A percentile compares a stretch with the other conserved stretches of the same genome.
Evolutionary conservation across 1,284 basidiomycete species (phyloP).

Genomic region (Omphalotus olearius): DNA sequence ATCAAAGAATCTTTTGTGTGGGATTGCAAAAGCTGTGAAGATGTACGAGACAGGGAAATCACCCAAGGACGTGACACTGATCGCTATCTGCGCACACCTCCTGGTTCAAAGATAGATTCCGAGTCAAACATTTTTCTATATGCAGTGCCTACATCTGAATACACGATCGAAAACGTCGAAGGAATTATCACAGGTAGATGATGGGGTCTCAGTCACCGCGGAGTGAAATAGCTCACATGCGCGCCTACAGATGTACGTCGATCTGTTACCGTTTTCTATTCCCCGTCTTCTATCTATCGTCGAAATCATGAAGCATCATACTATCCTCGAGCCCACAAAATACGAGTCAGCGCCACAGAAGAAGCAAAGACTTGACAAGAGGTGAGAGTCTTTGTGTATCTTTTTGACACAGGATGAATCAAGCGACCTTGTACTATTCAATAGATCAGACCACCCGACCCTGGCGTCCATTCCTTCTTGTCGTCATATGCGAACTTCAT

Average conservation of each 20-base stretch:
- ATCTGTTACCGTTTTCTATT: not conserved
- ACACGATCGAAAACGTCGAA: too few species aligned
- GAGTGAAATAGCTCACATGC: not conserved
- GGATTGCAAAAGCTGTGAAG: too few species aligned
- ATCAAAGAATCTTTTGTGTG: too few species aligned
- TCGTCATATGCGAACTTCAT: constrained; percentile 5
- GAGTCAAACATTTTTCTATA: too few species aligned
- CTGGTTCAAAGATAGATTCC: too few species aligned
- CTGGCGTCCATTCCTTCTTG: not conserved
- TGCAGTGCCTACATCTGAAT: too few species aligned
- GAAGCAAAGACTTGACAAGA: constrained; percentile 4
- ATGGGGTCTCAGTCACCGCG: too few species aligned
- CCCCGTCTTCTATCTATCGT: not conserved
- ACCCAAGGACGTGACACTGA: too few species aligned
- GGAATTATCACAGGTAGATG: too few species aligned
- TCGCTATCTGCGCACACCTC: too few species aligned
- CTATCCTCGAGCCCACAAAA: not conserved
- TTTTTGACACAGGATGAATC: not conserved
- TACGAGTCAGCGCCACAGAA: not conserved
- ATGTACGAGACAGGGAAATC: too few species aligned
- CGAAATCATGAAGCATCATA: constrained; percentile 3
- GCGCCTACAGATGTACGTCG: not conserved
- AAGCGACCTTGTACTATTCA: not conserved
- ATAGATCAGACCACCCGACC: not conserved
- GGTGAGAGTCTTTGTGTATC: constrained; percentile 2